A percentile compares a stretch with the other conserved stretches of the same genome.
These are phyloP conservation scores for Phytopythium oedochilum DNA, from an alignment of 352 stramenopile genomes.

Conservation along the genomic window DNA sequence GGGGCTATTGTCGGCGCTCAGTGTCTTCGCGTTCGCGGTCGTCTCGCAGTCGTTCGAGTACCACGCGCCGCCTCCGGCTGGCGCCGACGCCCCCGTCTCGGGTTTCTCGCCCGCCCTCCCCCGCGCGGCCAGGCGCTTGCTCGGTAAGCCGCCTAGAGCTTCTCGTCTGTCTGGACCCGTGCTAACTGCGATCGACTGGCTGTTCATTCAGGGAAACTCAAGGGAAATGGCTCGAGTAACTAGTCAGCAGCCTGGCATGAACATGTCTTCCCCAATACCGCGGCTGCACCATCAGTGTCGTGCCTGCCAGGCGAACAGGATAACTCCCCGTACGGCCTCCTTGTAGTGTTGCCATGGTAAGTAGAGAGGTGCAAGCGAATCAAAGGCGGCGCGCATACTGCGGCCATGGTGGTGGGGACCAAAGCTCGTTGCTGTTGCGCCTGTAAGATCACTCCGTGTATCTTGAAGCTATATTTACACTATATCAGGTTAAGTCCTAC, in stretches of 20 bases:
- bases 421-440: too few relatives aligned
- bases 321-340: too few relatives aligned
- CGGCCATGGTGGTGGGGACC: too few relatives aligned
- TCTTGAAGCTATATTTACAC: background rate
- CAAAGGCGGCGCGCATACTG: too few relatives aligned
- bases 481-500: background rate
- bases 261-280: too few relatives aligned
- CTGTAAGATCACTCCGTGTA: too few relatives aligned
- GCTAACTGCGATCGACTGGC: background rate
- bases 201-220: background rate
- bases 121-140: conserved; percentile 37
- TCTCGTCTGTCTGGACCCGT: background rate
- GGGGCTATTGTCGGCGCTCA: conserved; percentile 59
- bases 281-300: too few relatives aligned
- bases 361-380: too few relatives aligned
- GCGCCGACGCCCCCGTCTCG: conserved; percentile 38
- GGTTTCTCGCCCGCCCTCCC: conserved; percentile 62
- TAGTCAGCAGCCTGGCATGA: background rate
- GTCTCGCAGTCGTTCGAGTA: conserved; percentile 84
- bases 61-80: conserved; percentile 43
- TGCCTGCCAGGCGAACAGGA: too few relatives aligned
- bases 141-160: background rate
- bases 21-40: conserved; percentile 50
- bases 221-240: background rate
- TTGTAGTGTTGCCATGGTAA: too few relatives aligned